A percentile compares a stretch with the other conserved stretches of the same genome.
These are phyloP conservation scores for Verticillium albo-atrum DNA, from an alignment of 2,329 filamentous ascomycete genomes.

Conservation along the genomic window DNA sequence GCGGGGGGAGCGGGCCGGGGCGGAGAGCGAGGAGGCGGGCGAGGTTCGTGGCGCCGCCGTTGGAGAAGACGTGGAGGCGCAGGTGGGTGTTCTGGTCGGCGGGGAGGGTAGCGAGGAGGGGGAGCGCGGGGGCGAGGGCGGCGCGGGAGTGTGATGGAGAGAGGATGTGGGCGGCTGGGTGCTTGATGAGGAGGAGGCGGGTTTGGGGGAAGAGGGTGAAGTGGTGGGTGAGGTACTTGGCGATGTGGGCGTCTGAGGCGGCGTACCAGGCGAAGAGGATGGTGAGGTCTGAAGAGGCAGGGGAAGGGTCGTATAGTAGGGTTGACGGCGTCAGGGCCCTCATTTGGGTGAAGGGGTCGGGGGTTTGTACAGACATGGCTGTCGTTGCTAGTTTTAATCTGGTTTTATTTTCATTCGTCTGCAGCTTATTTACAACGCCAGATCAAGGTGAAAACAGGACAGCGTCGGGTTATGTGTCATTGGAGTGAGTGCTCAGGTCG, in stretches of 20 bases:
- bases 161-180: constrained; percentile 30
- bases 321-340: neutral
- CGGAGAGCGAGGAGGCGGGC: constrained; percentile 28
- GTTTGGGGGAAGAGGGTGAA: constrained; percentile 39
- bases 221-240: constrained; percentile 45
- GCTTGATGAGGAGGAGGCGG: constrained; percentile 41
- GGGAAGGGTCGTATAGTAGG: constrained; percentile 26
- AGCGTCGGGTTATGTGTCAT: neutral
- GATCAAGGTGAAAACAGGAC: neutral
- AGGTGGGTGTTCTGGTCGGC: constrained; percentile 24
- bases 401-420: no score
- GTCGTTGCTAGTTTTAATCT: neutral
- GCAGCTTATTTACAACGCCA: no score
- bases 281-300: constrained; percentile 37
- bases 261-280: constrained; percentile 47
- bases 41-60: constrained; percentile 43
- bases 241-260: constrained; percentile 43
- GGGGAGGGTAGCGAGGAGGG: constrained; percentile 17
- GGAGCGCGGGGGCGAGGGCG: constrained; percentile 33
- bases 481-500: no score
- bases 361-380: neutral
- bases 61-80: constrained; percentile 47
- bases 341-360: neutral
- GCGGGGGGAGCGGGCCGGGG: constrained; percentile 29
- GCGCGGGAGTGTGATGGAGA: constrained; percentile 26